Conservation (phyloP, 805 yeast species). For the Candida manassasensis region DNA sequence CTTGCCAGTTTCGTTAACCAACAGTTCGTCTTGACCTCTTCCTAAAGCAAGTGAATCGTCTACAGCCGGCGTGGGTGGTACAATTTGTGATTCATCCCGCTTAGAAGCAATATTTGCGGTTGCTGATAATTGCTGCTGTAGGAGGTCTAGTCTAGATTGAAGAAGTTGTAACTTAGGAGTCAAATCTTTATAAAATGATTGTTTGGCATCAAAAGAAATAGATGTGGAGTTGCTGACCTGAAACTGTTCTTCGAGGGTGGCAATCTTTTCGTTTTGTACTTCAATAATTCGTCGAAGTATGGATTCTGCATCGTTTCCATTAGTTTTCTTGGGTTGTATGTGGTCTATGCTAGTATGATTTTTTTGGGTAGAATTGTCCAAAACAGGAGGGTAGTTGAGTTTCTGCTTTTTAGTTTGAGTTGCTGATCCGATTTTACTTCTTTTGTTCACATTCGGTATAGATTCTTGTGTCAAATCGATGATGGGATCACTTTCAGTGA, state of each 20-base stretch:
- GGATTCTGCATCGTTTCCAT: not conserved
- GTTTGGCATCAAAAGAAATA: slow-evolving; percentile 33
- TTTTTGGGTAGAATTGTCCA: not conserved
- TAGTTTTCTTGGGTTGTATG: slow-evolving; percentile 5
- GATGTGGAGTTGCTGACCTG: slow-evolving; percentile 33
- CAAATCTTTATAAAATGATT: slow-evolving; percentile 22
- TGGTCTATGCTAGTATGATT: no score
- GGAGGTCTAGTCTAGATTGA: not conserved
- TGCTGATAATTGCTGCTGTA: no score
- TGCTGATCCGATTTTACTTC: not conserved
- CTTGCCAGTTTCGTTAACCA: no score
- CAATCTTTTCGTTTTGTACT: slow-evolving; percentile 20
- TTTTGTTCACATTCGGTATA: not conserved
- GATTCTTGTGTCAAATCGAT: not conserved
- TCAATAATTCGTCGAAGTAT: slow-evolving; percentile 5
- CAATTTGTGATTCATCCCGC: not conserved
- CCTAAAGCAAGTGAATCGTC: not conserved
- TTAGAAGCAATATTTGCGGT: no score
- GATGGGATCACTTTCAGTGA: not conserved
- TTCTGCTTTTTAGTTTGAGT: not conserved
- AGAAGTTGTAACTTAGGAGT: slow-evolving; percentile 17
- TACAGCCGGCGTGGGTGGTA: not conserved
- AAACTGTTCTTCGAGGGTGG: slow-evolving; percentile 25
- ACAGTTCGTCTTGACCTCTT: no score
- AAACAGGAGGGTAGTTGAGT: not conserved